Conservation (phyloP, 1,284 basidiomycete species). For the Trichosporon sp. region DNA sequence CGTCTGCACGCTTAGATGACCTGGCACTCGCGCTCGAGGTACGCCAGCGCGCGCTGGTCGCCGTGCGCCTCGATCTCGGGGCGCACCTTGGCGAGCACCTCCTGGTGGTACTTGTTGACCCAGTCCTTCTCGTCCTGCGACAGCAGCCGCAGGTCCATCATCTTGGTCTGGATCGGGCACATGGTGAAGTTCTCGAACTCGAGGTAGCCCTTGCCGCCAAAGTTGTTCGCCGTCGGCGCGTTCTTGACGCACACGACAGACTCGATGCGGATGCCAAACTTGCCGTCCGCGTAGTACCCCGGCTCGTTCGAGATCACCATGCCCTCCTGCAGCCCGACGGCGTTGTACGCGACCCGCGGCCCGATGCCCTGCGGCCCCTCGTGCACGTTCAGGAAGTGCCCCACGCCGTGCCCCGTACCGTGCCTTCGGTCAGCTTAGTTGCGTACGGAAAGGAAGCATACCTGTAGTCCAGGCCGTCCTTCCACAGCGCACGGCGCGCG, state of each 20-base stretch:
- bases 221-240: conserved; percentile 71
- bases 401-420: conserved; percentile 90
- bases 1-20: too few species aligned
- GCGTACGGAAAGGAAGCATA: conserved; percentile 26
- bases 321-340: conserved; percentile 66
- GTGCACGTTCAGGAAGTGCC: conserved; percentile 88
- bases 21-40: conserved; percentile 65
- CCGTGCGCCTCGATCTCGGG: conserved; percentile 59
- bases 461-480: conserved; percentile 70
- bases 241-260: conserved; percentile 73
- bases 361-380: conserved; percentile 91
- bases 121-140: conserved; percentile 66
- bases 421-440: conserved; percentile 54
- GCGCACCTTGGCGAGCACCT: conserved; percentile 69
- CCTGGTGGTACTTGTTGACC: conserved; percentile 80
- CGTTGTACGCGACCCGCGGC: conserved; percentile 60
- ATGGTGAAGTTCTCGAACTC: conserved; percentile 80
- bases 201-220: conserved; percentile 76
- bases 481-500: conserved; percentile 80
- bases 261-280: conserved; percentile 91
- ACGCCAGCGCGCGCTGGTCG: conserved; percentile 67
- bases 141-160: conserved; percentile 67
- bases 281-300: conserved; percentile 88
- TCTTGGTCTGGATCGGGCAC: conserved; percentile 83
- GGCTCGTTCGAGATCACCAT: conserved; percentile 93